Evolutionary conservation across 2,329 filamentous ascomycete species (phyloP), one percentile per base, ranked within the genome.

Genomic region (Xylariaceae sp.): DNA sequence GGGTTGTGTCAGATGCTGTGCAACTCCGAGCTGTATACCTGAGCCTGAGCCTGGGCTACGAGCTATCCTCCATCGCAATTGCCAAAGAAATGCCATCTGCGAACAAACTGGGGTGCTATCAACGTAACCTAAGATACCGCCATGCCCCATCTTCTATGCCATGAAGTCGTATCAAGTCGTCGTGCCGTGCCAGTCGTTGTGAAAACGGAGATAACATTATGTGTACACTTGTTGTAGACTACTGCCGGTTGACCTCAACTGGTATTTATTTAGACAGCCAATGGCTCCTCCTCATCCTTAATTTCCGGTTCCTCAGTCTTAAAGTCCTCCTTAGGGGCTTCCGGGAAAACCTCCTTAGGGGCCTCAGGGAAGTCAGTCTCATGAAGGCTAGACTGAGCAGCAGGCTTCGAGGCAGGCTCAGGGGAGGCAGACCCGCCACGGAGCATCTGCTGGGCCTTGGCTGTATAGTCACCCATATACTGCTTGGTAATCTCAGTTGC

Each of bases 391-490:
- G 64, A 51, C 52, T 64, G 49, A 15, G 55, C 35, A 27, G 64
- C 72, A 26, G 74, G 62, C 64, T 75, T 75, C 47, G 76, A 62
- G 43, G 71, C 67, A 58, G 70, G 64, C 64, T 76, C 73, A 48
- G 77, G 72, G 32, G 77, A 74, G 50, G 73, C 66, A 15, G 73
- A 72, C 57, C 73, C 74, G 63, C 79, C 79, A 53, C 80, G 78
- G 62, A 88, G 77, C 68, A 87, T 75, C 63, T 82, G 77, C 74
- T 87, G 84, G 50, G 86, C 84, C 79, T 88, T 88, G 69, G 79
- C 76, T 23, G 84, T 84, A 72, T 88, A 86, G 67, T 88, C 84
- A 33, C 82, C 84, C 65, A 86, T 79, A 66, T 87, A 86, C 70
- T 86, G 81, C 79, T 87, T 88, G 66, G 84, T 83, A 33, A 85